Percentiles rank a stretch among this genome's conserved stretches.
Evolutionary conservation across 2,329 filamentous ascomycete genomes (phyloP).

Genomic region (Fusarium circinatum): DNA sequence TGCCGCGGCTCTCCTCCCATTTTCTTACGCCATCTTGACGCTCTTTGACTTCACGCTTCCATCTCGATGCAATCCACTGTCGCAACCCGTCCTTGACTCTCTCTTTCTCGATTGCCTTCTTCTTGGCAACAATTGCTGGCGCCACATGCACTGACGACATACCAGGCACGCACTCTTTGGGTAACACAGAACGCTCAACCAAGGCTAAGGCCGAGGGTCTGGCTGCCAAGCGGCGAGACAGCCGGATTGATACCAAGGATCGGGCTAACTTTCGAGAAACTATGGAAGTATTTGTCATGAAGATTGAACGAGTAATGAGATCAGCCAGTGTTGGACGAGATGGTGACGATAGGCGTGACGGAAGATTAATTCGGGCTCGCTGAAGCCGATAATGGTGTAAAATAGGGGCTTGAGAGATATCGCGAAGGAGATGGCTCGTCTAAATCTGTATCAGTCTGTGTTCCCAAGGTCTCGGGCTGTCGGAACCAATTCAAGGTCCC

Average conservation of each 20-base stretch:
- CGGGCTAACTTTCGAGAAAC: constrained; percentile 72
- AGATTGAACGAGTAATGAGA: constrained; percentile 72
- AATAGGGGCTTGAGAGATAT: constrained; percentile 71
- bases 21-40: constrained; percentile 58
- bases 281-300: constrained; percentile 72
- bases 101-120: constrained; percentile 72
- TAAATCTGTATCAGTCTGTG: constrained; percentile 46
- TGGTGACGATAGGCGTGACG: constrained; percentile 65
- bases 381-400: constrained; percentile 71
- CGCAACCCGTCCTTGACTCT: constrained; percentile 73
- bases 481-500: not conserved
- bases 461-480: not conserved
- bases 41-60: constrained; percentile 63
- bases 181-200: constrained; percentile 72
- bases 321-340: constrained; percentile 69
- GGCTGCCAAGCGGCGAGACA: constrained; percentile 68
- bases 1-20: constrained; percentile 62
- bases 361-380: constrained; percentile 63
- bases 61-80: constrained; percentile 71
- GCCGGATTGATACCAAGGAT: constrained; percentile 71
- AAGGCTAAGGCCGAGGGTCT: constrained; percentile 69
- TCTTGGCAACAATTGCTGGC: constrained; percentile 70
- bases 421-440: constrained; percentile 71
- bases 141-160: constrained; percentile 58
- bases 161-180: constrained; percentile 69